phyloP scores from a whole-genome alignment of 331 rosid species.

The Telfairia occidentalis region DNA sequence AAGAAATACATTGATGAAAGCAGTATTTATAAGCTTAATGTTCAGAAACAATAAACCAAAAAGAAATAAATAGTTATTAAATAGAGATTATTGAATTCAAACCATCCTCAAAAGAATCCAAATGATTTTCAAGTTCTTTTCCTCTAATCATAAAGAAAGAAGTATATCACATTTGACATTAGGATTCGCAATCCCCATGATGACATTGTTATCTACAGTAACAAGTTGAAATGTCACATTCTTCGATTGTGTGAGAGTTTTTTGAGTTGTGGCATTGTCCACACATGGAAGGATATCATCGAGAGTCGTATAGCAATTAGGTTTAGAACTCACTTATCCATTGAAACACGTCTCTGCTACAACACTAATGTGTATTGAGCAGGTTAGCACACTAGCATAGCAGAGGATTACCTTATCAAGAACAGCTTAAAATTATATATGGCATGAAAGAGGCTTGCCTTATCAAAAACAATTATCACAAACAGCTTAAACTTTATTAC shows the following conservation, averaged over 20 bases:
- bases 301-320: slow-evolving; percentile 32
- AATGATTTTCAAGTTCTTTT: no score
- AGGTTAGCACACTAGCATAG: not conserved
- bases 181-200: slow-evolving; percentile 20
- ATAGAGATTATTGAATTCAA: no score
- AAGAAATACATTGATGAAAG: no score
- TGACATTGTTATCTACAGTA: slow-evolving; percentile 17
- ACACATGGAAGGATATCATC: slow-evolving; percentile 40
- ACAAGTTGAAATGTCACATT: slow-evolving; percentile 23
- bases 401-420: not conserved
- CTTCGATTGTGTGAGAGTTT: slow-evolving; percentile 21
- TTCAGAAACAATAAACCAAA: no score
- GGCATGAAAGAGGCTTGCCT: not conserved
- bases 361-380: slow-evolving; percentile 20
- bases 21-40: no score
- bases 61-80: no score
- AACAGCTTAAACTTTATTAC: not conserved
- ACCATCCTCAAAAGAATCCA: no score
- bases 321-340: slow-evolving; percentile 38
- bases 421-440: not conserved
- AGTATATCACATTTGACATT: no score
- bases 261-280: slow-evolving; percentile 26
- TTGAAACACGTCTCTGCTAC: slow-evolving; percentile 35
- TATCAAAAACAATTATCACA: not conserved
- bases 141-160: no score